A percentile compares a stretch with the other conserved stretches of the same genome.
Conservation (phyloP, 163 green algal genomes). For the Scenedesmus sp. region DNA sequence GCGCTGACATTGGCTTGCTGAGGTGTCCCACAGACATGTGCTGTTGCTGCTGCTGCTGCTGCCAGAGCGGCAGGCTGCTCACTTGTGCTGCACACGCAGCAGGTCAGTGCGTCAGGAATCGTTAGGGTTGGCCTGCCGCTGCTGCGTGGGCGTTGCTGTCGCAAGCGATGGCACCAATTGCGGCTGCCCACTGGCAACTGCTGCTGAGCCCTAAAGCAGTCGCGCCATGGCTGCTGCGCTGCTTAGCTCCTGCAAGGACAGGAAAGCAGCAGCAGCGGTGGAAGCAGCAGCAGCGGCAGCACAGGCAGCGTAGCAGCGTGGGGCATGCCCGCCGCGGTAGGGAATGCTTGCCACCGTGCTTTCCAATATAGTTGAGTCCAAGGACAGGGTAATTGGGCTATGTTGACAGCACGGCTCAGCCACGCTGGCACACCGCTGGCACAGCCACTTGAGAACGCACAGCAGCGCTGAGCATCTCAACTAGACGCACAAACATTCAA, state of each 20-base stretch:
- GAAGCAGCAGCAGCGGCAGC: background rate
- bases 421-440: background rate
- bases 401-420: background rate
- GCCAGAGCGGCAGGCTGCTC: background rate
- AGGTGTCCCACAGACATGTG: background rate
- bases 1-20: slow-evolving; percentile 41
- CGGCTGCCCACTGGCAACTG: background rate
- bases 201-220: background rate
- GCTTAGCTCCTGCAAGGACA: background rate
- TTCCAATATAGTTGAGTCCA: background rate
- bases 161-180: background rate
- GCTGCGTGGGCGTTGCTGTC: background rate
- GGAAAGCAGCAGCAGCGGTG: background rate
- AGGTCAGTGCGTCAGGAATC: background rate
- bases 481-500: background rate
- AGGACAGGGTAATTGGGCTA: background rate
- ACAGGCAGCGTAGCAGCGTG: background rate
- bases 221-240: background rate
- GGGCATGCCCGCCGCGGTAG: background rate
- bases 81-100: background rate
- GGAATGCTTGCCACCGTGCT: background rate
- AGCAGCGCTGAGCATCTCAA: background rate
- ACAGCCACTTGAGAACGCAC: background rate
- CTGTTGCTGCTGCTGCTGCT: background rate
- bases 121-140: background rate